Percentiles rank a stretch among this genome's conserved stretches.
These are phyloP conservation scores for Diatrype stigma DNA, from an alignment of 2,329 filamentous ascomycete genomes.

Conservation along the genomic window DNA sequence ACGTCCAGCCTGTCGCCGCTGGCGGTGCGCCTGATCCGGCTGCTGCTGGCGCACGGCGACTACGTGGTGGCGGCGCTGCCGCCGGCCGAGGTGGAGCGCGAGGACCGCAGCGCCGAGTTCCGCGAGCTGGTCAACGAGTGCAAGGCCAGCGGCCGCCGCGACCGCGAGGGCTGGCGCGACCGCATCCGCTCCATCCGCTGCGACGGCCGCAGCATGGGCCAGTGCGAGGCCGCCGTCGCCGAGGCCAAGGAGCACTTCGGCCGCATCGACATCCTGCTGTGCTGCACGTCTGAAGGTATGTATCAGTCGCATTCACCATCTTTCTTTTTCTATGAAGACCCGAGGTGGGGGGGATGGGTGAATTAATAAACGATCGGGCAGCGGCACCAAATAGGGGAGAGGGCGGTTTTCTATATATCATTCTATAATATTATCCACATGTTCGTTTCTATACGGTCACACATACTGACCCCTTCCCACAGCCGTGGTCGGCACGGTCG, in stretches of 20 bases:
- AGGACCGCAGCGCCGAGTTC: constrained; percentile 72
- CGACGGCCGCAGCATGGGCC: constrained; percentile 58
- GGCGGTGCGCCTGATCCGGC: constrained; percentile 74
- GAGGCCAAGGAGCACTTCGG: constrained; percentile 83
- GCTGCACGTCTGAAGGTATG: constrained; percentile 80
- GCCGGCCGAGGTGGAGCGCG: constrained; percentile 73
- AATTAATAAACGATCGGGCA: too few species aligned
- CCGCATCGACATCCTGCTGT: constrained; percentile 83
- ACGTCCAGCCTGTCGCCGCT: constrained; percentile 83
- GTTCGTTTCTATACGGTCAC: too few species aligned
- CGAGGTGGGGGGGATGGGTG: background rate
- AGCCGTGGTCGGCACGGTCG: constrained; percentile 86
- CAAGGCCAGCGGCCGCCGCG: constrained; percentile 54
- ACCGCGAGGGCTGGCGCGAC: constrained; percentile 75
- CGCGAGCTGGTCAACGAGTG: constrained; percentile 71
- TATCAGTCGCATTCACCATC: background rate
- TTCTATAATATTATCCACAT: too few species aligned
- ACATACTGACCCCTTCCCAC: background rate
- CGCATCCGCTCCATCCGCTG: constrained; percentile 64
- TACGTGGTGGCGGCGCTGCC: constrained; percentile 82
- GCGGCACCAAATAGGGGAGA: too few species aligned
- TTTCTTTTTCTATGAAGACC: background rate
- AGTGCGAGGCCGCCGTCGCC: constrained; percentile 82
- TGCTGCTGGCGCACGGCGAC: constrained; percentile 86
- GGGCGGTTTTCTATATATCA: too few species aligned